Evolutionary conservation across 148 eudicot species (phyloP).

Genomic region (Linanthus parryae): DNA sequence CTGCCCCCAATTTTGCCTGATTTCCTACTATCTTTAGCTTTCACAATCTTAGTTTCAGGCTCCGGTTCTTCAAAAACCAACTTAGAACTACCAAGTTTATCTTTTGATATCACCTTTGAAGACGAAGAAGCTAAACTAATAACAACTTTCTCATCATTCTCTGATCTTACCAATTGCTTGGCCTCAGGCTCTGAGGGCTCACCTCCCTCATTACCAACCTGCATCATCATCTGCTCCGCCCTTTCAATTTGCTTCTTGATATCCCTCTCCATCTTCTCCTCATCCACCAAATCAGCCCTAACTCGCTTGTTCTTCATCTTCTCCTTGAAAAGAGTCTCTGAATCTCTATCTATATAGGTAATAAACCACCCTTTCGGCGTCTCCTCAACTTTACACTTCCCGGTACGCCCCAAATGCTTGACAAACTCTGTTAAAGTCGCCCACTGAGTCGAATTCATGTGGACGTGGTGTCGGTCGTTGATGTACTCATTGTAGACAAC

Average conservation of each 20-base stretch:
- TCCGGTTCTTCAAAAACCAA: slow-evolving; percentile 65
- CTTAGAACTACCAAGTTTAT: slow-evolving; percentile 36
- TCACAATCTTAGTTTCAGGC: slow-evolving; percentile 24
- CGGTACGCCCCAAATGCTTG: slow-evolving; percentile 64
- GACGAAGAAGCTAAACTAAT: slow-evolving; percentile 24
- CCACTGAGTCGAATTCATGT: slow-evolving; percentile 94
- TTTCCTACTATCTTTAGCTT: slow-evolving; percentile 18
- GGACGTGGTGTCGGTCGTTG: slow-evolving; percentile 66
- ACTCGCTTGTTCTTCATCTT: slow-evolving; percentile 72
- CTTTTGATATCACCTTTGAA: slow-evolving; percentile 26
- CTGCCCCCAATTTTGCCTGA: slow-evolving; percentile 16
- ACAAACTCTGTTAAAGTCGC: slow-evolving; percentile 78
- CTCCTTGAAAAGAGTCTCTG: slow-evolving; percentile 87
- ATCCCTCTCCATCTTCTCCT: slow-evolving; percentile 85
- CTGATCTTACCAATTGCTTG: slow-evolving; percentile 22
- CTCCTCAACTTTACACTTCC: slow-evolving; percentile 89
- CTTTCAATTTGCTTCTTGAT: slow-evolving; percentile 72
- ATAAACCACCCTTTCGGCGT: slow-evolving; percentile 93
- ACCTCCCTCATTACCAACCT: neutral
- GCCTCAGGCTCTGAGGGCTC: slow-evolving; percentile 4
- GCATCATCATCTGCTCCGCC: slow-evolving; percentile 42
- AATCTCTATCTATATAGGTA: slow-evolving; percentile 82
- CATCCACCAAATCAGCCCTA: slow-evolving; percentile 75
- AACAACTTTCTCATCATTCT: slow-evolving; percentile 38
- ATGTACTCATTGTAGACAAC: slow-evolving; percentile 91